phyloP scores from a whole-genome alignment of 2,329 filamentous ascomycete species.

The Exophiala sideris region DNA sequence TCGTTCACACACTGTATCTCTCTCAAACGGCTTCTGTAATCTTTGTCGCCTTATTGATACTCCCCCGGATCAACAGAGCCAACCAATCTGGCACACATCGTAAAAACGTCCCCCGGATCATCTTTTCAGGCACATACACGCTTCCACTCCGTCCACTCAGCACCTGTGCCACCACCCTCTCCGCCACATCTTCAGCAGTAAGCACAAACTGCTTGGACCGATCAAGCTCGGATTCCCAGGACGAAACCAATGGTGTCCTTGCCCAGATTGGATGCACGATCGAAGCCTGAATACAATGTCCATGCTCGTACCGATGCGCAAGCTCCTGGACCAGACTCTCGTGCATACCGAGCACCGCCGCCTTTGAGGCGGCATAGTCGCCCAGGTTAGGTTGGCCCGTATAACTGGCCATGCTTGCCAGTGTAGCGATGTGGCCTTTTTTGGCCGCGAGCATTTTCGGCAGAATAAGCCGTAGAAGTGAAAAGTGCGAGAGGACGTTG shows the following conservation, averaged over 20 bases:
- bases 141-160: conserved; percentile 43
- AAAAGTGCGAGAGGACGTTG: conserved; percentile 67
- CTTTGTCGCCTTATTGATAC: neutral
- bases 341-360: conserved; percentile 65
- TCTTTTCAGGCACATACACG: conserved; percentile 22
- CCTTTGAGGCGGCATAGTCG: conserved; percentile 66
- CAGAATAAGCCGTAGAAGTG: conserved; percentile 62
- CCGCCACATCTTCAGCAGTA: conserved; percentile 52
- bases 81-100: conserved; percentile 62
- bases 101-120: conserved; percentile 32
- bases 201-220: conserved; percentile 45
- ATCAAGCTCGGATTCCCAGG: conserved; percentile 56
- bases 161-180: conserved; percentile 60
- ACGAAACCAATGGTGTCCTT: conserved; percentile 16
- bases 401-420: conserved; percentile 63
- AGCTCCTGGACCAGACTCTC: conserved; percentile 61
- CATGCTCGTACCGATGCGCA: conserved; percentile 49
- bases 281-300: conserved; percentile 18
- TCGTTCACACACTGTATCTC: too few relatives aligned
- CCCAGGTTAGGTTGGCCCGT: conserved; percentile 60
- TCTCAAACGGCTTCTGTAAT: neutral
- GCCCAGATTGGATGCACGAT: conserved; percentile 26
- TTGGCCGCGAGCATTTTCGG: conserved; percentile 60
- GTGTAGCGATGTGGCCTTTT: conserved; percentile 70
- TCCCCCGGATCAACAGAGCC: conserved; percentile 1